Conservation (phyloP, 2,329 filamentous ascomycete genomes). For the Paramyrothecium sp. region DNA sequence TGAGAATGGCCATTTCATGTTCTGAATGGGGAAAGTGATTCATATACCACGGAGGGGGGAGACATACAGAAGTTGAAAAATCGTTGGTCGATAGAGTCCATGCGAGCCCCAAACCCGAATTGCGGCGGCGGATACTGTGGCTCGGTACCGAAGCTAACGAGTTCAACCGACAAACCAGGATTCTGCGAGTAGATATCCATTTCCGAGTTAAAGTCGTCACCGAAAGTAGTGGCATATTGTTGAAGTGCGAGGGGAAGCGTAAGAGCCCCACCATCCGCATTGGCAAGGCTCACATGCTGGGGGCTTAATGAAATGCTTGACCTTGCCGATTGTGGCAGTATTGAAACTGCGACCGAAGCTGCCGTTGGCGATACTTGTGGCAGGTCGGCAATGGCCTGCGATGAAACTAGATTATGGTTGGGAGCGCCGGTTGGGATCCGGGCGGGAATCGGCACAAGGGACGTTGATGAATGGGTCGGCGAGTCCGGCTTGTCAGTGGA, state of each 20-base stretch:
- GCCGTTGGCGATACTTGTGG: background rate
- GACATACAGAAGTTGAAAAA: slow-evolving; percentile 35
- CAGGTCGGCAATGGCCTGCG: background rate
- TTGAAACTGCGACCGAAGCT: background rate
- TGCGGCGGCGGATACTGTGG: slow-evolving; percentile 23
- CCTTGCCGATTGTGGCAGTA: too few species aligned
- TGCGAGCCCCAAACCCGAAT: slow-evolving; percentile 28
- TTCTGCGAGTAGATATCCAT: too few species aligned
- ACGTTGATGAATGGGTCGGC: background rate
- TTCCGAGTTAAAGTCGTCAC: too few species aligned
- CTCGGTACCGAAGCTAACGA: slow-evolving; percentile 9
- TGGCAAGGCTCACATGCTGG: background rate
- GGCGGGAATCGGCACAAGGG: background rate
- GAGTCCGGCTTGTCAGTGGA: background rate
- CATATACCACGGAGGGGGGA: background rate
- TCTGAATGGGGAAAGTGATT: background rate
- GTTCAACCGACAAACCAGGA: slow-evolving; percentile 2
- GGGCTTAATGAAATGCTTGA: background rate
- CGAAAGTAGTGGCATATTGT: too few species aligned
- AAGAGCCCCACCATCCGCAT: too few species aligned
- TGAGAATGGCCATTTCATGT: too few species aligned
- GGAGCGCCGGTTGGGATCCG: background rate
- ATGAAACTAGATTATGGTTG: background rate
- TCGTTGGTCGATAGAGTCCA: slow-evolving; percentile 29
- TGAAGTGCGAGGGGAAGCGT: too few species aligned